These are phyloP conservation scores for Ceratocystis lukuohia DNA, from an alignment of 2,329 filamentous ascomycete species.

Conservation along the genomic window DNA sequence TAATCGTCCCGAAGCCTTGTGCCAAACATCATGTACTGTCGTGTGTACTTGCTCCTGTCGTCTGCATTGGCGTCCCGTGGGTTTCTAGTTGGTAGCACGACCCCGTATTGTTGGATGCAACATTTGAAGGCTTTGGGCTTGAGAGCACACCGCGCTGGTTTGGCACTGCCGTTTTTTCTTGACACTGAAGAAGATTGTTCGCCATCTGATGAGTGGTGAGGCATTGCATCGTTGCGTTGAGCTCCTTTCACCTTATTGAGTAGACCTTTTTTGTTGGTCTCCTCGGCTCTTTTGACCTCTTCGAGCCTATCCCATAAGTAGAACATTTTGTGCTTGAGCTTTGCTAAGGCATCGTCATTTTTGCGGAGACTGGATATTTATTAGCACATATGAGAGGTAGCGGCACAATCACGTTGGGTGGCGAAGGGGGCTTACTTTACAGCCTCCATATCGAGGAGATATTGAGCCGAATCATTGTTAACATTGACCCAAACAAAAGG, in stretches of 20 bases:
- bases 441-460: constrained; percentile 36
- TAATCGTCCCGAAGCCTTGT: constrained; percentile 39
- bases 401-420: not conserved
- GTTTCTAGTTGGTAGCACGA: constrained; percentile 33
- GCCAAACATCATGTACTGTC: constrained; percentile 50
- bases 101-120: constrained; percentile 58
- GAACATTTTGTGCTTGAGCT: constrained; percentile 57
- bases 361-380: constrained; percentile 35
- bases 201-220: constrained; percentile 30
- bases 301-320: constrained; percentile 77
- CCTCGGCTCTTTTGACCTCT: constrained; percentile 42
- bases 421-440: constrained; percentile 26
- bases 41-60: constrained; percentile 41
- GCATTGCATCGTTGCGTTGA: constrained; percentile 24
- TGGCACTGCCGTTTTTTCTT: not conserved
- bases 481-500: constrained; percentile 50
- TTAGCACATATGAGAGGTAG: constrained; percentile 8
- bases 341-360: constrained; percentile 35
- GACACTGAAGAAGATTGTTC: constrained; percentile 21
- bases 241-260: constrained; percentile 11
- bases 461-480: constrained; percentile 40
- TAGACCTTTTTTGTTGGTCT: not conserved
- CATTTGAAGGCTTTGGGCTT: constrained; percentile 45
- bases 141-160: constrained; percentile 17
- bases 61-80: constrained; percentile 34